Evolutionary conservation across 495 filamentous ascomycete genomes (phyloP), one percentile per base, ranked within the genome.

Genomic region (Podospora pseudocomata): DNA sequence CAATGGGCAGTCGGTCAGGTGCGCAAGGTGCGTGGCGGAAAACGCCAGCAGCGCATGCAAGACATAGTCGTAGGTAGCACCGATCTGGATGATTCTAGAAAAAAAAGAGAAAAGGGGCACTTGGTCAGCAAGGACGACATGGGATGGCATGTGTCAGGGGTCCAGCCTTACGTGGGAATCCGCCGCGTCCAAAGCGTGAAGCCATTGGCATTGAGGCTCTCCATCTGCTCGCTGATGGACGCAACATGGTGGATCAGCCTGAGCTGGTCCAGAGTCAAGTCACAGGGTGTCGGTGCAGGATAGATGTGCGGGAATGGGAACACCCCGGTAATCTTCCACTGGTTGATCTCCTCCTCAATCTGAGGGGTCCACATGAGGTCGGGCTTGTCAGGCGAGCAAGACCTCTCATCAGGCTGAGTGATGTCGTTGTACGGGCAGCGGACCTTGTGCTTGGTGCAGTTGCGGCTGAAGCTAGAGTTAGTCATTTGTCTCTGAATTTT

Each of bases 391-490:
- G 90, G 89, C 70, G 87, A 86, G 30, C 82, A 78, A 34, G 88
- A 83, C 67, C 88, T 81, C 65, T 91, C 89, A 64, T 89, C 87
- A 71, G 88, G 84, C 27, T 86, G 81, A 32, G 87, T 82, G 67
- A 87, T 86, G 74, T 97, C 93, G 86, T 96, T 94, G 79, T 98
- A 99, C 72, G 96, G 94, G 80, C 95, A 99, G 75, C 93, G 89
- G 72, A 96, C 94, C 82, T 97, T 96, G 79, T 99, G 95, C 78
- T 98, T 98, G 65, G 94, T 97, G 80, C 95, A 99, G 80, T 98
- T 98, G 69, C 92, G 92, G 81, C 94, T 98, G 72, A 34, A 20
- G 6, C 15, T 60, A 54, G 53, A 44, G 72, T 83, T 65, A 84
- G 80, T 56, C 11, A 20, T 15, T 19, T 19, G 55, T 58, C 13